phyloP scores from a whole-genome alignment of 176 grass and related monocot species.

The Rhipidocladum racemiflorum region DNA sequence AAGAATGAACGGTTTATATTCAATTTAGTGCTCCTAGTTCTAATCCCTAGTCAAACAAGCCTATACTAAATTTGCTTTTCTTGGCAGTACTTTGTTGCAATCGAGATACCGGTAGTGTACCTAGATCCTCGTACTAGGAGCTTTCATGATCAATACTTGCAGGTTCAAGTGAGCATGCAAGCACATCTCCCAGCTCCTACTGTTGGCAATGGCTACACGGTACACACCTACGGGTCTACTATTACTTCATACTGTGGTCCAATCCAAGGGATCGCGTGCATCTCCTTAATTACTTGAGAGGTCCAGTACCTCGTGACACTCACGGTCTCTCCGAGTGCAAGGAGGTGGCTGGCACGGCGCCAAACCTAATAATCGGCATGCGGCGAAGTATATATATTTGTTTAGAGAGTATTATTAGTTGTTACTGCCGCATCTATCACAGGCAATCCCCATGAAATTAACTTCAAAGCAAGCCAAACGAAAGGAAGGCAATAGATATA shows the following conservation, averaged over 20 bases:
- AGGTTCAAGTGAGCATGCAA: not conserved
- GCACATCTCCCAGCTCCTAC: not conserved
- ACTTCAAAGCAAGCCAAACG: not conserved
- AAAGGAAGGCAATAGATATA: too few relatives aligned
- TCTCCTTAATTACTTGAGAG: not conserved
- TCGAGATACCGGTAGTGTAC: not conserved
- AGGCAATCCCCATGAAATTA: not conserved
- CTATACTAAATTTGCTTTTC: not conserved
- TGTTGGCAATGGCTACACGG: not conserved
- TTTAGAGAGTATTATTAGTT: not conserved
- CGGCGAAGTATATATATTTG: not conserved
- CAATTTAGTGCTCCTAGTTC: too few relatives aligned
- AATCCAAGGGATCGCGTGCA: too few relatives aligned
- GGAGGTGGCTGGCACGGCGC: conserved; percentile 25
- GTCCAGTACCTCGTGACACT: not conserved
- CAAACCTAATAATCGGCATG: conserved; percentile 31
- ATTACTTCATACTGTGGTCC: too few relatives aligned
- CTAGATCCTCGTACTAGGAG: not conserved
- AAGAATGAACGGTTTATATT: too few relatives aligned
- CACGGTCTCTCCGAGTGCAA: not conserved
- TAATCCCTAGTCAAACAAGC: not conserved
- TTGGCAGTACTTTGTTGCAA: not conserved
- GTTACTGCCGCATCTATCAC: conserved; percentile 20
- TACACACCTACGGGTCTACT: not conserved
- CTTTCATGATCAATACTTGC: not conserved